A percentile compares a stretch with the other conserved stretches of the same genome.
Conservation (phyloP, 129 eudicot genomes). For the Tagetes patula region DNA sequence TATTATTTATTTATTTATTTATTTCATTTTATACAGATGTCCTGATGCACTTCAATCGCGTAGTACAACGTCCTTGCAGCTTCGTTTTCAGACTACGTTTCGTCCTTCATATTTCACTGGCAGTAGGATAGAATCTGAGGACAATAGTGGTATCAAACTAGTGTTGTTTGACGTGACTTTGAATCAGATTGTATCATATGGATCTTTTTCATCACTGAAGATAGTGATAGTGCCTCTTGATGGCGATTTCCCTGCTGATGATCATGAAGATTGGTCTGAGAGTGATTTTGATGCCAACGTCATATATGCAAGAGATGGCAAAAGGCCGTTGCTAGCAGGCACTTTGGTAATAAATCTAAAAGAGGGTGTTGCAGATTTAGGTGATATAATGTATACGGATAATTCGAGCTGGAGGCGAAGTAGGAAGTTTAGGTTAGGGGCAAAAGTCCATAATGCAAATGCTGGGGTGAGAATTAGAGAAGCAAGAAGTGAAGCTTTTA, state of each 20-base stretch:
- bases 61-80: slow-evolving; percentile 47
- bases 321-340: slow-evolving; percentile 78
- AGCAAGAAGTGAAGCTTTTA: slow-evolving; percentile 67
- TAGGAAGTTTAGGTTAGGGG: slow-evolving; percentile 76
- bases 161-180: slow-evolving; percentile 48
- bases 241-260: slow-evolving; percentile 65
- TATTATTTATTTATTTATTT: slow-evolving; percentile 29
- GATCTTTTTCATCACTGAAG: slow-evolving; percentile 59
- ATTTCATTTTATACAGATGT: slow-evolving; percentile 3
- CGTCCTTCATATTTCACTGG: slow-evolving; percentile 58
- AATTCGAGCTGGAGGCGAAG: slow-evolving; percentile 91
- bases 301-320: slow-evolving; percentile 67
- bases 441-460: slow-evolving; percentile 42
- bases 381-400: slow-evolving; percentile 61
- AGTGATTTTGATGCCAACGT: slow-evolving; percentile 43
- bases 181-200: slow-evolving; percentile 36
- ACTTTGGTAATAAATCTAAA: slow-evolving; percentile 44
- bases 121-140: slow-evolving; percentile 48
- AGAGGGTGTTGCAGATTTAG: slow-evolving; percentile 61
- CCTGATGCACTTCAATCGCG: slow-evolving; percentile 31
- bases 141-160: slow-evolving; percentile 36
- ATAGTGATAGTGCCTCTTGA: slow-evolving; percentile 61
- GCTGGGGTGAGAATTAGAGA: slow-evolving; percentile 55
- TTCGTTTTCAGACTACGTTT: slow-evolving; percentile 45
- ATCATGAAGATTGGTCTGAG: slow-evolving; percentile 61